Percentiles rank a stretch among this genome's conserved stretches.
Conservation (phyloP, 805 yeast genomes). For the Nakazawaea laoshanensis region DNA sequence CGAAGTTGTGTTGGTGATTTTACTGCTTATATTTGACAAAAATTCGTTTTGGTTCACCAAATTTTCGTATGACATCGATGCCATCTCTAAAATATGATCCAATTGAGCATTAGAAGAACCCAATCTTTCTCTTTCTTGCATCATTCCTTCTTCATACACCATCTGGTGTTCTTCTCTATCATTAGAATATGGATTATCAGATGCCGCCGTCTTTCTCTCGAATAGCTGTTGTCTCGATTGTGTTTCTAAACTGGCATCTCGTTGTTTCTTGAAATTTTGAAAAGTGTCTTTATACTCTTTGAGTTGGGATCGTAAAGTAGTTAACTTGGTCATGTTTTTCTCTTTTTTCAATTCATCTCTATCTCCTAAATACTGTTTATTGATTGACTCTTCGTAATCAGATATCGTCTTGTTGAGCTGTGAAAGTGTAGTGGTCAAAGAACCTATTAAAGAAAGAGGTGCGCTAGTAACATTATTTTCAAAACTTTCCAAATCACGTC, state of each 20-base stretch:
- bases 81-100: constrained; percentile 88
- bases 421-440: constrained; percentile 72
- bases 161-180: constrained; percentile 17
- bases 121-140: constrained; percentile 57
- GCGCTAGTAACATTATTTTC: constrained; percentile 59
- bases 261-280: constrained; percentile 40
- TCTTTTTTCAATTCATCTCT: constrained; percentile 39
- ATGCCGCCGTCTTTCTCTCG: constrained; percentile 34
- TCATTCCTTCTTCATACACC: constrained; percentile 46
- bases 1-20: constrained; percentile 57
- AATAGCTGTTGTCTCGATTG: constrained; percentile 44
- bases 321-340: constrained; percentile 55
- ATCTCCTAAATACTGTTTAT: constrained; percentile 5
- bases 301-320: constrained; percentile 42
- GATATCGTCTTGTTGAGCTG: constrained; percentile 69
- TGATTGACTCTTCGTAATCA: constrained; percentile 19
- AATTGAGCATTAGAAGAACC: constrained; percentile 70
- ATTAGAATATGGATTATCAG: constrained; percentile 39
- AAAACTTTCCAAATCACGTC: constrained; percentile 59
- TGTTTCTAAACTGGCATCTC: constrained; percentile 45
- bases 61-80: constrained; percentile 77
- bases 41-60: constrained; percentile 77
- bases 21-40: constrained; percentile 51
- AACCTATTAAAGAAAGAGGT: constrained; percentile 55
- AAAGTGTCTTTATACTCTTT: constrained; percentile 40